phyloP scores from a whole-genome alignment of 768 basidiomycete species.

The Amanita polypyramis region DNA sequence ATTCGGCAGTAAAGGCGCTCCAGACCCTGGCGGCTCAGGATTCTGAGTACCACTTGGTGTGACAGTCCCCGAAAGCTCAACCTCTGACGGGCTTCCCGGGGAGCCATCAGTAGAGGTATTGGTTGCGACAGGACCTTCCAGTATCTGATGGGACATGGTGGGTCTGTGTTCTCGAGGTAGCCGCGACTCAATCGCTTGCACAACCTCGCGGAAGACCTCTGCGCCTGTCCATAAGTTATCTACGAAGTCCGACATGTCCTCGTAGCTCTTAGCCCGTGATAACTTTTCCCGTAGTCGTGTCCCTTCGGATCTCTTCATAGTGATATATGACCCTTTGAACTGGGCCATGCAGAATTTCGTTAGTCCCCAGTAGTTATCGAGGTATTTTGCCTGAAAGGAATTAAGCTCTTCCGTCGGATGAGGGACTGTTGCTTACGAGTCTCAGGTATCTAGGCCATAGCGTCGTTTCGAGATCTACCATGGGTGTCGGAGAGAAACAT shows the following conservation, averaged over 20 bases:
- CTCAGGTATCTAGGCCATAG: conserved; percentile 68
- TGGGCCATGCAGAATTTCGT: conserved; percentile 85
- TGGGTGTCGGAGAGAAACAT: conserved; percentile 64
- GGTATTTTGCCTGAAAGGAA: conserved; percentile 48
- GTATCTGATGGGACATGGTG: conserved; percentile 18
- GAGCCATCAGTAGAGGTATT: neutral
- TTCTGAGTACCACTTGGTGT: conserved; percentile 48
- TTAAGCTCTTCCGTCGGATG: neutral
- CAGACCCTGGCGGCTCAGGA: conserved; percentile 43
- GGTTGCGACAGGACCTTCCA: conserved; percentile 13
- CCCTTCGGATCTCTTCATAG: conserved; percentile 47
- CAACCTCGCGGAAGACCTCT: conserved; percentile 47
- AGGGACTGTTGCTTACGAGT: conserved; percentile 33
- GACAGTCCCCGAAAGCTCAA: conserved; percentile 3
- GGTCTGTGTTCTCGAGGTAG: conserved; percentile 26
- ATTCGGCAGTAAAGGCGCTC: conserved; percentile 40
- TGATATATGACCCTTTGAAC: conserved; percentile 59
- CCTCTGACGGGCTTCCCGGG: conserved; percentile 13
- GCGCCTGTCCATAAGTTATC: conserved; percentile 45
- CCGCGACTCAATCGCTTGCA: conserved; percentile 37
- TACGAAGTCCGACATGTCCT: conserved; percentile 38
- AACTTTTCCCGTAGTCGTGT: conserved; percentile 44
- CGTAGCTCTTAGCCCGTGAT: conserved; percentile 51
- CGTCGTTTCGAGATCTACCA: conserved; percentile 56
- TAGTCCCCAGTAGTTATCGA: conserved; percentile 70